Base-by-base conservation (phyloP, 495 filamentous ascomycete species). In the Penicillium simplicissimum region DNA sequence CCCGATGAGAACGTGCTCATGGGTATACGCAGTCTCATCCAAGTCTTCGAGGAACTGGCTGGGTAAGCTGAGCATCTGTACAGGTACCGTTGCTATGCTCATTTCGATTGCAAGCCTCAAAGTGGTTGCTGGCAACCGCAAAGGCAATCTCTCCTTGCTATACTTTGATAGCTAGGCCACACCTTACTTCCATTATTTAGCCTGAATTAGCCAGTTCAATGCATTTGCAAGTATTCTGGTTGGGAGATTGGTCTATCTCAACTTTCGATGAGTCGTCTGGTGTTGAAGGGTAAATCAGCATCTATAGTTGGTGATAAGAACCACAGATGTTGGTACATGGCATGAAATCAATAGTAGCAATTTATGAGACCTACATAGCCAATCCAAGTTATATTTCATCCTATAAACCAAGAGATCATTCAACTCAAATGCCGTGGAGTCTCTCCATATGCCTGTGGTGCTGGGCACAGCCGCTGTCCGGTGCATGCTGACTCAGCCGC, bases 1-100 rank as follows among this genome's bases (percentile, higher is more conserved):
- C 90, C 90, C 1, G 95, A 98, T 73, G 88, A 96, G 77, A 98
- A 98, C 70, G 71, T 84, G 11, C 76, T 98, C 31, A 76, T 76
- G 23, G 95, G 95, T 0, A 82, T 98, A 58, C 81, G 87, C 68
- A 96, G 83, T 71, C 74, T 93, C 9, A 80, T 84, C 56, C 84
- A 85, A 64, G 85, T 96, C 25, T 85, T 98, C 59, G 74, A 84
- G 52, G 82, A 89, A 60, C 67, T 94, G 43, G 69, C 79, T 40
- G 64, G 74, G 25, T 76, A 70, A 71, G 36, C 37, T 8, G 11
- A 28, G 9, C 17, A 51, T 11, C 14, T 17, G 35, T 59, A 28
- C 60, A 59, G 37, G 28, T 43, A 35, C 57, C 36, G 4, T 23
- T 11, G 7, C 19, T 45, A 21, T 15, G 48, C 8, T 17, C 14